Evolutionary conservation across 371 early-diverging fungal genomes (phyloP), one percentile per base, ranked within the genome.

Genomic region (Syncephalastrum racemosum): DNA sequence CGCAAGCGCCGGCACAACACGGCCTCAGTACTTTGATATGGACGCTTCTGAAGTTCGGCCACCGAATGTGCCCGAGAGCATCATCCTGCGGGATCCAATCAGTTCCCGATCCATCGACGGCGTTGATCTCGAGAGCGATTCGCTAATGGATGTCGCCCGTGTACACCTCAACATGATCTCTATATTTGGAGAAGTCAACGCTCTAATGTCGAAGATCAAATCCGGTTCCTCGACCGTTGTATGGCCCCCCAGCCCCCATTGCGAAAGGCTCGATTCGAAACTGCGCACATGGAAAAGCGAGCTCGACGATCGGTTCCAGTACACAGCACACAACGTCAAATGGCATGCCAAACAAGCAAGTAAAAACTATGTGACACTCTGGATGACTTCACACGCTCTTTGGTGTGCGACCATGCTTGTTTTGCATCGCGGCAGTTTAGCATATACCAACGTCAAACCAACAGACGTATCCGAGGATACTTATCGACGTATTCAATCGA

Each of bases 1-100:
- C 46, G 60, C 73, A 10, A 75, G 79, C 40, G 73, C 83, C 5
- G 80, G 79, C 15, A 82, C 82, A 27, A 74, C 75, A 40, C 66
- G 81, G 14, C 83, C 85, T 2, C 74, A 80, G 51, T 71, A 77
- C 50, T 79, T 86, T 40, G 80, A 80, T 53, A 71, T 75, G 36
- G 71, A 69, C 4, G 83, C 82, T 39, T 82, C 76, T 46, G 81
- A 84, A 46, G 79, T 73, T 6, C 49, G 66, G 6, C 50, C 72
- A 13, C 81, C 86, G 2, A 70, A 68, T n/a, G 69, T 77, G 31
- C 68, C 74, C 19, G 72, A 75, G 31, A 77, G 75, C 19, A 62
- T 79, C 60, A 53, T 74, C 4, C 60, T 78, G 4, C 73, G 65
- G 1, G 70, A 68, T 20, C 60, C 66, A 19, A 44, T 67, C 7